Conservation (phyloP, 1,284 basidiomycete species). For the Leccinum insolens region DNA sequence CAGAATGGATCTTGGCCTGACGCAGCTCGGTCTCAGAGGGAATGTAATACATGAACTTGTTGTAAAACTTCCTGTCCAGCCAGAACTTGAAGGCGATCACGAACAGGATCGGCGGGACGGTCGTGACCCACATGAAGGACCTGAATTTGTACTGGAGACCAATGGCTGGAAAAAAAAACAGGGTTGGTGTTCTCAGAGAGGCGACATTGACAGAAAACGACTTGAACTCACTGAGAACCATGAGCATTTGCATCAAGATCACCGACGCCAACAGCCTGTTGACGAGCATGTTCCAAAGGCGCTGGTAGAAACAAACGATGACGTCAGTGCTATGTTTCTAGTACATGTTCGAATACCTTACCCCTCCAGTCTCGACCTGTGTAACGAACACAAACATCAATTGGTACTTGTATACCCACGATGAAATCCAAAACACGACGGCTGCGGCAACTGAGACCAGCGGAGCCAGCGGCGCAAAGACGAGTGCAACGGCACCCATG, state of each 20-base stretch:
- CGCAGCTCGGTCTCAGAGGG: conserved; percentile 73
- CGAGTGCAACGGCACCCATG: conserved; percentile 84
- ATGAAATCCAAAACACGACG: conserved; percentile 83
- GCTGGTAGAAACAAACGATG: conserved; percentile 42
- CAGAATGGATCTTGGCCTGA: conserved; percentile 71
- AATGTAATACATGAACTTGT: conserved; percentile 78
- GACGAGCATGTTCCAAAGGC: conserved; percentile 90
- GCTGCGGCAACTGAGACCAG: conserved; percentile 79
- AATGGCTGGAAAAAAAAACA: conserved; percentile 59
- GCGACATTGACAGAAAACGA: neutral
- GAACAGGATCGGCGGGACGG: conserved; percentile 77
- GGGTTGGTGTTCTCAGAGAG: conserved; percentile 3
- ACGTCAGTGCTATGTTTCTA: conserved; percentile 2
- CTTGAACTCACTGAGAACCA: conserved; percentile 78
- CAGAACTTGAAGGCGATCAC: conserved; percentile 83
- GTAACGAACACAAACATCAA: conserved; percentile 91
- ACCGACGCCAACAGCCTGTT: conserved; percentile 81
- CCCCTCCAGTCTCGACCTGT: conserved; percentile 88
- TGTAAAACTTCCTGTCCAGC: conserved; percentile 67
- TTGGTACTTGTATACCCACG: conserved; percentile 89
- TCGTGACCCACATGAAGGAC: conserved; percentile 71
- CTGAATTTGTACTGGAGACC: conserved; percentile 81
- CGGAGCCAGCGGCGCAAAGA: conserved; percentile 92
- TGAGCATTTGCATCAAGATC: conserved; percentile 82
- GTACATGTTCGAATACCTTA: conserved; percentile 40